A percentile compares a stretch with the other conserved stretches of the same genome.
Evolutionary conservation across 257 asterid genomes (phyloP).

Genomic region (Cordia subcordata): DNA sequence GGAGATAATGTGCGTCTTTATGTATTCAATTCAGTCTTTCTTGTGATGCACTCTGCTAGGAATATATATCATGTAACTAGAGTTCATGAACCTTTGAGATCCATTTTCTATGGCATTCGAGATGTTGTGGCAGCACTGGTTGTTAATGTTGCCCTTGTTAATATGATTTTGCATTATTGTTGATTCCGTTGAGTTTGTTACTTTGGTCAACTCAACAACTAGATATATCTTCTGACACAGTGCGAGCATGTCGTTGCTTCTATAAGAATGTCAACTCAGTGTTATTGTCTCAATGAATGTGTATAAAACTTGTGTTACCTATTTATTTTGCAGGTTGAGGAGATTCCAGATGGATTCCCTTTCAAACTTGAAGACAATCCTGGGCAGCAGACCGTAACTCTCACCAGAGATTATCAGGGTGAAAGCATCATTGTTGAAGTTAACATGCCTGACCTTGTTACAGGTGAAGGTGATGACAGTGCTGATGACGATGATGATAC

Average conservation of each 20-base stretch:
- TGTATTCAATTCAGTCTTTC: no score
- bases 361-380: constrained; percentile 64
- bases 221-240: no score
- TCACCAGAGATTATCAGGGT: constrained; percentile 57
- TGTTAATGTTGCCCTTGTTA: no score
- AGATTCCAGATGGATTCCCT: constrained; percentile 57
- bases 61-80: no score
- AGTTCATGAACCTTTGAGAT: no score
- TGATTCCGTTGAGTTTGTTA: no score
- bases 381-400: constrained; percentile 58
- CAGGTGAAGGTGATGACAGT: constrained; percentile 38
- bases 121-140: no score
- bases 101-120: no score
- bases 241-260: background rate
- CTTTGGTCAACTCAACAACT: no score
- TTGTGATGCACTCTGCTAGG: no score
- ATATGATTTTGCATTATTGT: no score
- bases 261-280: background rate
- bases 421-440: constrained; percentile 68
- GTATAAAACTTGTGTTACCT: background rate
- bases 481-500: constrained; percentile 27
- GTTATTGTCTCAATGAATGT: background rate
- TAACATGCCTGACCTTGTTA: constrained; percentile 56
- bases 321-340: constrained; percentile 36
- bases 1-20: no score